Evolutionary conservation across 345 rosid species (phyloP).

Genomic region (Ricinus communis): DNA sequence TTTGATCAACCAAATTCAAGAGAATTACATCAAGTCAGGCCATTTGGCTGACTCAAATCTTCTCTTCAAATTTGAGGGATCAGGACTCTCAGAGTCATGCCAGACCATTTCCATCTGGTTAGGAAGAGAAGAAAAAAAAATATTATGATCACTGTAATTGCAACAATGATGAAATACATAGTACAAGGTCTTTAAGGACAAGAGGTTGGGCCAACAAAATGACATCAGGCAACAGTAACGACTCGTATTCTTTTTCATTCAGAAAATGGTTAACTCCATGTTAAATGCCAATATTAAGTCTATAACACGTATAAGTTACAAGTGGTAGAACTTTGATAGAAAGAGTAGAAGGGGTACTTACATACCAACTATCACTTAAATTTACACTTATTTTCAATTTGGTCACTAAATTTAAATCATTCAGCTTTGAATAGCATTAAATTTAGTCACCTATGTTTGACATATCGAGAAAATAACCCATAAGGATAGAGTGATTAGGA

Average conservation of each 20-base stretch:
- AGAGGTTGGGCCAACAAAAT: constrained; percentile 1
- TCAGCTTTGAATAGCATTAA: too few relatives aligned
- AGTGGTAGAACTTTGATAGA: neutral
- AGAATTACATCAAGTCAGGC: constrained; percentile 62
- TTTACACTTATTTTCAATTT: too few relatives aligned
- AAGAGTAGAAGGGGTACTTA: too few relatives aligned
- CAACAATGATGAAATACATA: neutral
- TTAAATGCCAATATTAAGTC: neutral
- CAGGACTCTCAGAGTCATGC: constrained; percentile 64
- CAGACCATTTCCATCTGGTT: constrained; percentile 86
- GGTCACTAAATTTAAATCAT: too few relatives aligned
- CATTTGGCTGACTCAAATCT: constrained; percentile 60
- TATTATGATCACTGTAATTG: neutral
- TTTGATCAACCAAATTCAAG: neutral
- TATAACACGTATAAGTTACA: neutral
- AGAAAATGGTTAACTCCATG: neutral
- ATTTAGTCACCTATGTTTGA: too few relatives aligned
- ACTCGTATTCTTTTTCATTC: neutral
- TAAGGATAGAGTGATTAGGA: too few relatives aligned
- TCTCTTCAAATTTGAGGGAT: constrained; percentile 53
- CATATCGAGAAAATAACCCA: too few relatives aligned
- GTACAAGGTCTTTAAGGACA: neutral
- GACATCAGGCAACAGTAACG: neutral
- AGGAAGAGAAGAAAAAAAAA: constrained; percentile 11
- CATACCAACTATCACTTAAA: too few relatives aligned